Conservation (phyloP, 495 filamentous ascomycete species). For the Letharia lupina region DNA sequence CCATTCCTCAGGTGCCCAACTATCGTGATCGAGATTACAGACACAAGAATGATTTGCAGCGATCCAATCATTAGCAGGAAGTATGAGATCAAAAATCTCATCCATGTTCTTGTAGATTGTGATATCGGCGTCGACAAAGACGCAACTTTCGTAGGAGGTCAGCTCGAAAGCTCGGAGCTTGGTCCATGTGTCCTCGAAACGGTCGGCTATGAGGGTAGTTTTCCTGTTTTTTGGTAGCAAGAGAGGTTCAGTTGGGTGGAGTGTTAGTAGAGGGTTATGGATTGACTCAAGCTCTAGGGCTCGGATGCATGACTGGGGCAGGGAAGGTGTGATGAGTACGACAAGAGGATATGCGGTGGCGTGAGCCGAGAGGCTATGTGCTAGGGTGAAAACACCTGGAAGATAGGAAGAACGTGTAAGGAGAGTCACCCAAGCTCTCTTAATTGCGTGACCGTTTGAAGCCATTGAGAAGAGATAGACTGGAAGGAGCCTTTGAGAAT, state of each 20-base stretch:
- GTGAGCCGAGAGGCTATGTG: constrained; percentile 39
- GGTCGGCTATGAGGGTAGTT: constrained; percentile 22
- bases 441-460: neutral
- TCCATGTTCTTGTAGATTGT: constrained; percentile 39
- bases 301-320: constrained; percentile 26
- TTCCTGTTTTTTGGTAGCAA: constrained; percentile 16
- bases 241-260: constrained; percentile 32
- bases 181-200: constrained; percentile 48
- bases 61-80: constrained; percentile 34
- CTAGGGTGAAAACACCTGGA: constrained; percentile 42
- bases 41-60: constrained; percentile 45
- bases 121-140: constrained; percentile 47
- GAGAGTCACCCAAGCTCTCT: constrained; percentile 38
- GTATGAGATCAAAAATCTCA: constrained; percentile 33
- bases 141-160: constrained; percentile 33
- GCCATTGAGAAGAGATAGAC: neutral
- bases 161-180: constrained; percentile 46
- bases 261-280: constrained; percentile 28
- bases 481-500: neutral
- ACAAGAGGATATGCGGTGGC: constrained; percentile 39
- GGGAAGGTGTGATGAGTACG: constrained; percentile 37
- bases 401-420: constrained; percentile 44
- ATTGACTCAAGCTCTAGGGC: constrained; percentile 32
- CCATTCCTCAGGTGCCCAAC: constrained; percentile 44
- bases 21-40: constrained; percentile 41